Percentiles rank a stretch among this genome's conserved stretches.
Evolutionary conservation across 2,329 filamentous ascomycete genomes (phyloP).

Genomic region (Phialocephala sp.): DNA sequence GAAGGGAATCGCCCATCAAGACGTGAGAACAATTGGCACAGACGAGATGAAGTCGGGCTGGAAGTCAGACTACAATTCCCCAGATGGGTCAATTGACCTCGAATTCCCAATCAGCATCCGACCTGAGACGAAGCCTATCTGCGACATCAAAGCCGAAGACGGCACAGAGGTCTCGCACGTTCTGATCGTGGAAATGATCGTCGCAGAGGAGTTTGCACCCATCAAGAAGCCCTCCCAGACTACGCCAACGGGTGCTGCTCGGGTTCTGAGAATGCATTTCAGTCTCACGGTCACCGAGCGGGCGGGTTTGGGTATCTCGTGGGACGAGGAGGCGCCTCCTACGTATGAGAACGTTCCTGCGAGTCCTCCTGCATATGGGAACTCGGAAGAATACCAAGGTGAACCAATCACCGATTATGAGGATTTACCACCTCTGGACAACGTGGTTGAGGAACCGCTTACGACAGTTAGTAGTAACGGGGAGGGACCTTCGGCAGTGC

Average conservation of each 20-base stretch:
- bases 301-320: constrained; percentile 90
- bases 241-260: constrained; percentile 86
- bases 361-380: constrained; percentile 74
- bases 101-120: constrained; percentile 73
- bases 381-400: constrained; percentile 33
- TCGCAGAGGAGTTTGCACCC: constrained; percentile 86
- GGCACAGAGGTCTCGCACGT: constrained; percentile 83
- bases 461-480: neutral
- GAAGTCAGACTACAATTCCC: constrained; percentile 74
- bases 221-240: constrained; percentile 70
- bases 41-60: constrained; percentile 86
- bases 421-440: constrained; percentile 35
- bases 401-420: constrained; percentile 41
- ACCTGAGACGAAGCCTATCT: constrained; percentile 66
- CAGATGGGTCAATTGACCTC: constrained; percentile 78
- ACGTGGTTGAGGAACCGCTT: neutral
- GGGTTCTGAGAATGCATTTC: constrained; percentile 93
- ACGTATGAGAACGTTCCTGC: constrained; percentile 93
- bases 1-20: constrained; percentile 76
- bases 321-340: constrained; percentile 95
- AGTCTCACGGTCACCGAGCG: constrained; percentile 84
- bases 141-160: constrained; percentile 76
- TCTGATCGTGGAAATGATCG: constrained; percentile 90
- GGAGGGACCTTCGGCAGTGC: neutral
- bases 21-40: constrained; percentile 77